These are phyloP conservation scores for Tremella fuciformis DNA, from an alignment of 768 basidiomycete genomes.

Conservation along the genomic window DNA sequence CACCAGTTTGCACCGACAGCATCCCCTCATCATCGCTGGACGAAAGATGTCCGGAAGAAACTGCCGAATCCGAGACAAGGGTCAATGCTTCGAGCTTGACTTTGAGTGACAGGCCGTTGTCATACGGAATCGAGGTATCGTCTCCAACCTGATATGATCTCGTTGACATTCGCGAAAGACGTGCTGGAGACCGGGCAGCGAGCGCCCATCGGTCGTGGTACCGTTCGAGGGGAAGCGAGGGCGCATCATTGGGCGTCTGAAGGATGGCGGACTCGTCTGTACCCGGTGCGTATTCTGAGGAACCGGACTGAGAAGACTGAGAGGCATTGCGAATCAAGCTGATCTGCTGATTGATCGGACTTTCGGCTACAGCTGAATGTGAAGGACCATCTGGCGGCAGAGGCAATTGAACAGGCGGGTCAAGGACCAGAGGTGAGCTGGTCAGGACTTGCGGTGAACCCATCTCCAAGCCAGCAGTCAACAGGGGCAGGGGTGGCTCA, in stretches of 20 bases:
- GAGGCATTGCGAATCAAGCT: too few relatives aligned
- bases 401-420: conserved; percentile 4
- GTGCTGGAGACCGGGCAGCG: neutral
- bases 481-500: too few relatives aligned
- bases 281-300: conserved; percentile 1
- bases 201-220: neutral
- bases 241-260: neutral
- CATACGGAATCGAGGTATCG: neutral
- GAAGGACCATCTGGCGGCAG: too few relatives aligned
- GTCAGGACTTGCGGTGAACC: neutral
- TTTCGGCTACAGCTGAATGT: too few relatives aligned
- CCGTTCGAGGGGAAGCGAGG: neutral
- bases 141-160: conserved; percentile 1
- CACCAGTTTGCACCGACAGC: too few relatives aligned
- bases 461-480: too few relatives aligned
- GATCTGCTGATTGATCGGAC: too few relatives aligned
- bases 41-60: too few relatives aligned
- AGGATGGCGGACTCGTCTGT: conserved; percentile 1
- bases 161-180: neutral
- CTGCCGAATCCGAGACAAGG: too few relatives aligned
- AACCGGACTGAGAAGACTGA: neutral
- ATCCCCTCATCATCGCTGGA: too few relatives aligned
- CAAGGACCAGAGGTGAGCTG: conserved; percentile 4
- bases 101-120: neutral
- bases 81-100: too few relatives aligned